Evolutionary conservation across 1,139 yeast genomes (phyloP).

Genomic region (Kodamaea fungicola): DNA sequence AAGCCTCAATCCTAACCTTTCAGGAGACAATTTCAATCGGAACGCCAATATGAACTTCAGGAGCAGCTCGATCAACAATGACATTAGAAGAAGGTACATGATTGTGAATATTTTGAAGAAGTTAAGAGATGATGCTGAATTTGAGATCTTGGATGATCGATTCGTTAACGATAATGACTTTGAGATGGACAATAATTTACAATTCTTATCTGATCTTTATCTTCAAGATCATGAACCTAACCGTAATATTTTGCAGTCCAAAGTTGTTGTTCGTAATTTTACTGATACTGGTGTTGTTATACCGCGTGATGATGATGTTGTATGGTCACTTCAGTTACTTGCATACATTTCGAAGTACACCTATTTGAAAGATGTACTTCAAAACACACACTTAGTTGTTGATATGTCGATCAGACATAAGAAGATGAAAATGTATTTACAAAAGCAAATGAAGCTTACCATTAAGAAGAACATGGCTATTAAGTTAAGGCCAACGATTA

Average conservation of each 20-base stretch:
- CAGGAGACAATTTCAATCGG: constrained; percentile 6
- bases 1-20: neutral
- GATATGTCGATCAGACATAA: constrained; percentile 53
- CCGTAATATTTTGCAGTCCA: constrained; percentile 25
- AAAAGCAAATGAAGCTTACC: constrained; percentile 35
- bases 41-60: constrained; percentile 8
- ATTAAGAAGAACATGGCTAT: constrained; percentile 30
- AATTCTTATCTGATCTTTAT: constrained; percentile 41
- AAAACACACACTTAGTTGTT: constrained; percentile 60
- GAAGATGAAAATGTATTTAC: constrained; percentile 36
- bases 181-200: constrained; percentile 44
- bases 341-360: constrained; percentile 95
- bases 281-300: constrained; percentile 69
- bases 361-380: constrained; percentile 67
- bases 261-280: constrained; percentile 59
- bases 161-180: constrained; percentile 31
- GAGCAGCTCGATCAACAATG: constrained; percentile 22
- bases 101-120: constrained; percentile 37
- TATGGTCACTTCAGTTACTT: constrained; percentile 86
- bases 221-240: constrained; percentile 35
- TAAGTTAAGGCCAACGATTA: constrained; percentile 29
- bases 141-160: constrained; percentile 33
- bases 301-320: constrained; percentile 89
- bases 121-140: constrained; percentile 36
- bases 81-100: constrained; percentile 35